A percentile compares a stretch with the other conserved stretches of the same genome.
Conservation (phyloP, 1,139 yeast genomes). For the Pneumocystis sp. region DNA sequence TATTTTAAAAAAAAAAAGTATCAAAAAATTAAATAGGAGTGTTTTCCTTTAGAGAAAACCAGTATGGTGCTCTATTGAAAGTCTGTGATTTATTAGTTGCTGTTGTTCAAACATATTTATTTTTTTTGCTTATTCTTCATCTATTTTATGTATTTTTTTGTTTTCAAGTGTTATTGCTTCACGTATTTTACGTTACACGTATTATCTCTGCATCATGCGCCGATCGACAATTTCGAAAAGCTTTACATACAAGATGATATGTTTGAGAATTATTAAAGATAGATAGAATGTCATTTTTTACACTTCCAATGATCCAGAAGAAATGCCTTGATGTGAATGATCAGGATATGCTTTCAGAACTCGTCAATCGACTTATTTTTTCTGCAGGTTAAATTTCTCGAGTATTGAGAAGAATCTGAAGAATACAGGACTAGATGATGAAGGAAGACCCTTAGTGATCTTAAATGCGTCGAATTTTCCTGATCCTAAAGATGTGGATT, state of each 20-base stretch:
- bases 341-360: neutral
- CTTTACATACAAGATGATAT: neutral
- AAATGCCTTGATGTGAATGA: neutral
- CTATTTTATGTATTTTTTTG: neutral
- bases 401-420: neutral
- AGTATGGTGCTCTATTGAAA: neutral
- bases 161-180: neutral
- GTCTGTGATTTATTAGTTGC: neutral
- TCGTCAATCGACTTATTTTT: neutral
- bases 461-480: conserved; percentile 15
- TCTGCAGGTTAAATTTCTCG: neutral
- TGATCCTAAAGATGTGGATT: conserved; percentile 12
- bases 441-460: conserved; percentile 9
- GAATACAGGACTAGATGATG: neutral
- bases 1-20: too few species aligned
- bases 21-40: too few species aligned
- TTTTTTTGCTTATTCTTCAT: neutral
- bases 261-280: neutral
- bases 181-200: too few species aligned
- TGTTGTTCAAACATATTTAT: neutral
- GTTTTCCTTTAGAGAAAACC: neutral
- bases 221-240: neutral
- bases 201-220: neutral
- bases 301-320: neutral
- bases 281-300: neutral